Evolutionary conservation across 148 eudicot genomes (phyloP).

Genomic region (Chenopodium album): DNA sequence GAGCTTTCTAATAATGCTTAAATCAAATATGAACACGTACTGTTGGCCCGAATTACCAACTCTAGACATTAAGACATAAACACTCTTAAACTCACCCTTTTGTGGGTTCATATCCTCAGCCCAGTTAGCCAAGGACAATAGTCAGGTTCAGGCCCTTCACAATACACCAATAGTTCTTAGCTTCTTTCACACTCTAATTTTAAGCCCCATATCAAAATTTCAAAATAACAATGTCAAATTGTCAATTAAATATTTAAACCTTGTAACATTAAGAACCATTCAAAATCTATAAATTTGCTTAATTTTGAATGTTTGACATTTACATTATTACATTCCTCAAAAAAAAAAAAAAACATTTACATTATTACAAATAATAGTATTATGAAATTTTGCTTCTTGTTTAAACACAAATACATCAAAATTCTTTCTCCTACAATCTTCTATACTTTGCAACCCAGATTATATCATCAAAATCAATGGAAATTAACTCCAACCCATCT

Average conservation of each 20-base stretch:
- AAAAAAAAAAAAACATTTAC: neutral
- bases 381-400: constrained; percentile 7
- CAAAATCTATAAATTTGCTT: neutral
- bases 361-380: neutral
- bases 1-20: too few relatives aligned
- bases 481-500: constrained; percentile 41
- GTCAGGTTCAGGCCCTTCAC: neutral
- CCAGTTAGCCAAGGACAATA: neutral
- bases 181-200: too few relatives aligned
- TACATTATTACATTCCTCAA: neutral
- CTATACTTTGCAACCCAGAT: constrained; percentile 11
- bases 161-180: too few relatives aligned
- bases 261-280: neutral
- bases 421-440: neutral
- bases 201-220: neutral
- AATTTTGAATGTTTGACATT: neutral
- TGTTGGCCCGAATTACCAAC: neutral
- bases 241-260: neutral
- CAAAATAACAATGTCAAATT: too few relatives aligned
- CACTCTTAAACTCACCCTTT: neutral
- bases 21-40: neutral
- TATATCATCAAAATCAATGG: constrained; percentile 25
- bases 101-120: neutral
- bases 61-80: too few relatives aligned
- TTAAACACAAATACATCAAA: neutral